A percentile compares a stretch with the other conserved stretches of the same genome.
Conservation (phyloP, 129 eudicot genomes). For the Mikania micrantha region DNA sequence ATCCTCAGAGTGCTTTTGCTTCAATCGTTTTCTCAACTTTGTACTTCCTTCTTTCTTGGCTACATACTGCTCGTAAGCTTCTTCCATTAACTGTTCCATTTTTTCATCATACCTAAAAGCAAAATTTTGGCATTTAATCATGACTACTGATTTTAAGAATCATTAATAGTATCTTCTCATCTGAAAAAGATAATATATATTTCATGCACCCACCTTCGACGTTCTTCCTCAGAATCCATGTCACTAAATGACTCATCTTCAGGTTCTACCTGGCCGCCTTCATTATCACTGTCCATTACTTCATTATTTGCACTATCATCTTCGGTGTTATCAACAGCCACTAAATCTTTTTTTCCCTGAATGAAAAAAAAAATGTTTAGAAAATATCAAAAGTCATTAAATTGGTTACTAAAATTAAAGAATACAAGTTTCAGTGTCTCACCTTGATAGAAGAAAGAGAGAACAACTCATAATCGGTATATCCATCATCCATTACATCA, state of each 20-base stretch:
- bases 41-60: conserved; percentile 70
- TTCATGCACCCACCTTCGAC: conserved; percentile 33
- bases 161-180: background rate
- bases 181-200: background rate
- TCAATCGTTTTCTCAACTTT: conserved; percentile 71
- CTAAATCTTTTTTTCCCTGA: conserved; percentile 83
- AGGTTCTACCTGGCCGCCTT: conserved; percentile 32
- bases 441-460: conserved; percentile 82
- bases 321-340: conserved; percentile 69
- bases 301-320: conserved; percentile 45
- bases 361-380: background rate
- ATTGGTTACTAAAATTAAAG: background rate
- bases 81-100: conserved; percentile 68
- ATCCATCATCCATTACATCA: conserved; percentile 82
- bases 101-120: conserved; percentile 61
- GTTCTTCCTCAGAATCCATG: conserved; percentile 81
- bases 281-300: conserved; percentile 48
- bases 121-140: conserved; percentile 1
- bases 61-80: conserved; percentile 62
- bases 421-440: background rate
- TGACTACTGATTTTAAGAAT: background rate
- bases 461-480: conserved; percentile 64
- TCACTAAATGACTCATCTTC: conserved; percentile 46
- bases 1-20: conserved; percentile 45
- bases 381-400: background rate